Percentiles rank a stretch among this genome's conserved stretches.
Evolutionary conservation across 2,329 filamentous ascomycete species (phyloP).

Genomic region (Xylogone sp.): DNA sequence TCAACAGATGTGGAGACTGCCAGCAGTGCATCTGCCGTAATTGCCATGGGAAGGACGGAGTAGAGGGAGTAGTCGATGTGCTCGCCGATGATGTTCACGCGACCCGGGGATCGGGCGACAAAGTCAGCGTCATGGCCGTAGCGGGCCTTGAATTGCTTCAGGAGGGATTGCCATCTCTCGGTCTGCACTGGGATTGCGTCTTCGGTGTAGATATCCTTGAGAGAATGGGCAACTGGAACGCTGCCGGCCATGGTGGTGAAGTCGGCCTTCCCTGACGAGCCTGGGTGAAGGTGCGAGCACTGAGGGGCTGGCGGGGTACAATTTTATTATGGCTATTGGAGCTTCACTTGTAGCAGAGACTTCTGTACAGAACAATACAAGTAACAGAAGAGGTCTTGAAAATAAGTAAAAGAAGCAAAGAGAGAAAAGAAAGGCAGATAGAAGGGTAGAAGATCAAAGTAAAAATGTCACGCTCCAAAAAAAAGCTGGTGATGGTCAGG

Average conservation of each 20-base stretch:
- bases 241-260: slow-evolving; percentile 43
- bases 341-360: no score
- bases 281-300: no score
- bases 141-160: slow-evolving; percentile 63
- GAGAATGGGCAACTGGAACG: slow-evolving; percentile 71
- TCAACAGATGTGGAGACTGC: slow-evolving; percentile 59
- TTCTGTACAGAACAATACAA: no score
- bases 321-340: no score
- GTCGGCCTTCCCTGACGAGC: no score
- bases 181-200: slow-evolving; percentile 66
- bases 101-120: slow-evolving; percentile 83
- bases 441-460: no score
- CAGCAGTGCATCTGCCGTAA: slow-evolving; percentile 85
- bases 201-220: slow-evolving; percentile 79
- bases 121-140: slow-evolving; percentile 75
- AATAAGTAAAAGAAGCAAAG: no score
- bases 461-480: no score
- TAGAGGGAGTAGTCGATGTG: slow-evolving; percentile 99
- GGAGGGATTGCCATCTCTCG: slow-evolving; percentile 70
- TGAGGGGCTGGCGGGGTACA: no score
- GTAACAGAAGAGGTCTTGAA: no score
- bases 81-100: slow-evolving; percentile 98
- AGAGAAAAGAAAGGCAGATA: no score
- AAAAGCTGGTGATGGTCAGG: no score
- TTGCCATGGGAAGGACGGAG: slow-evolving; percentile 91